Evolutionary conservation across 495 filamentous ascomycete species (phyloP).

Genomic region (Podospora sp.): DNA sequence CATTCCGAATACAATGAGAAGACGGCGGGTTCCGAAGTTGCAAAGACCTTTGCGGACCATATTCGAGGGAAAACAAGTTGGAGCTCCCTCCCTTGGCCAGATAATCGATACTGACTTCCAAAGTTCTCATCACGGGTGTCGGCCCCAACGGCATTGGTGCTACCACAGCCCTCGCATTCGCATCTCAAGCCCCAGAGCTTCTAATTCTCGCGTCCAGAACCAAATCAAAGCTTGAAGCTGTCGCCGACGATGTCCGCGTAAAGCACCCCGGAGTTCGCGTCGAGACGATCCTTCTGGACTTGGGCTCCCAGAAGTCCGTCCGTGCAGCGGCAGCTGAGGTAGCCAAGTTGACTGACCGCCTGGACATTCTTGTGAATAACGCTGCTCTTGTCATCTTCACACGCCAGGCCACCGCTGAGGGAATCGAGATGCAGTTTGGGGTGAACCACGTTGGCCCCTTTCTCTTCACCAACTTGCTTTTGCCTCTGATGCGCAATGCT

Average conservation of each 20-base stretch:
- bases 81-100: constrained; percentile 1
- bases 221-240: constrained; percentile 50
- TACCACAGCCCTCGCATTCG: constrained; percentile 55
- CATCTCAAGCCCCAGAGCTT: constrained; percentile 52
- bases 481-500: constrained; percentile 48
- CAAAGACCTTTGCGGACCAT: constrained; percentile 41
- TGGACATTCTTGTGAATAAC: constrained; percentile 63
- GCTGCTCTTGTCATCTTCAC: constrained; percentile 47
- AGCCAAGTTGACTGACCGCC: constrained; percentile 37
- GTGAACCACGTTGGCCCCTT: constrained; percentile 65
- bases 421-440: constrained; percentile 60
- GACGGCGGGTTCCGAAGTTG: constrained; percentile 49
- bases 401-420: constrained; percentile 40
- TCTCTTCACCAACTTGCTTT: constrained; percentile 59
- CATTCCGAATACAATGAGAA: constrained; percentile 47
- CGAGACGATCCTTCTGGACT: constrained; percentile 47
- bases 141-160: constrained; percentile 57
- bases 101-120: background rate
- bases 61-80: constrained; percentile 45
- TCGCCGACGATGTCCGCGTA: constrained; percentile 42
- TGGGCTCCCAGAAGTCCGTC: constrained; percentile 49
- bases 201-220: constrained; percentile 61
- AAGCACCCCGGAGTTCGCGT: constrained; percentile 41
- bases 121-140: constrained; percentile 54
- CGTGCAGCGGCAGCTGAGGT: constrained; percentile 48